Conservation (phyloP, 208 protist species). For the Leishmania braziliensis region DNA sequence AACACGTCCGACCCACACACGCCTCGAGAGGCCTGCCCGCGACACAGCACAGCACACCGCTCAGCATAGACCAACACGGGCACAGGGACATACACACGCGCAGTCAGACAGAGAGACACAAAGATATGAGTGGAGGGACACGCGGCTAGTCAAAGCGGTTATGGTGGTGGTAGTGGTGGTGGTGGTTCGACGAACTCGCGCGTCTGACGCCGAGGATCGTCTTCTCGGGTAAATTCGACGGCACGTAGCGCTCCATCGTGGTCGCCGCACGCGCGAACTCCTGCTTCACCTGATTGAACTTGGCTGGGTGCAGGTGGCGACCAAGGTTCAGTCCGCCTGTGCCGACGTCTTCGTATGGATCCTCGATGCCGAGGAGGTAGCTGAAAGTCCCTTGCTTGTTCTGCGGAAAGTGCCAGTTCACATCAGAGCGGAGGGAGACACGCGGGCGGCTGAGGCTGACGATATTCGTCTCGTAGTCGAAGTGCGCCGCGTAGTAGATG, state of each 20-base stretch:
- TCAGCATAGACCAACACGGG: not conserved
- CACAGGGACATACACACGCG: not conserved
- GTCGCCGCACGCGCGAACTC: slow-evolving; percentile 83
- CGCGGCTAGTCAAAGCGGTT: slow-evolving; percentile 5
- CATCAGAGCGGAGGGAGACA: slow-evolving; percentile 54
- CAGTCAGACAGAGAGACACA: not conserved
- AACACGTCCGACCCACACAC: not conserved
- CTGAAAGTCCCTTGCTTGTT: slow-evolving; percentile 82
- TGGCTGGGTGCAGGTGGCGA: slow-evolving; percentile 82
- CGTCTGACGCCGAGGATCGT: slow-evolving; percentile 81
- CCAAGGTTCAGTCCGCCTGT: slow-evolving; percentile 85
- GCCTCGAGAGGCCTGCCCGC: not conserved
- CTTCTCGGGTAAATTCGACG: slow-evolving; percentile 74
- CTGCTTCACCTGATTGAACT: slow-evolving; percentile 90
- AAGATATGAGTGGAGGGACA: not conserved
- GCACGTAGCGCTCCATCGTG: slow-evolving; percentile 82
- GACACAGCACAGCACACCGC: not conserved
- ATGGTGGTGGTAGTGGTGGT: slow-evolving; percentile 17
- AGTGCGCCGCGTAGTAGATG: slow-evolving; percentile 81
- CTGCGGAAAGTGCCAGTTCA: slow-evolving; percentile 82
- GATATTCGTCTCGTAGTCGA: slow-evolving; percentile 83
- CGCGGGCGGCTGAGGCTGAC: slow-evolving; percentile 81
- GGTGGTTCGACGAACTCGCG: slow-evolving; percentile 44
- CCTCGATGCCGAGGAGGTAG: slow-evolving; percentile 86
- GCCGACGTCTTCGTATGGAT: slow-evolving; percentile 90